Percentiles rank a stretch among this genome's conserved stretches.
Evolutionary conservation across 139 green algal genomes (phyloP).

Genomic region (Chlorella vulgaris): DNA sequence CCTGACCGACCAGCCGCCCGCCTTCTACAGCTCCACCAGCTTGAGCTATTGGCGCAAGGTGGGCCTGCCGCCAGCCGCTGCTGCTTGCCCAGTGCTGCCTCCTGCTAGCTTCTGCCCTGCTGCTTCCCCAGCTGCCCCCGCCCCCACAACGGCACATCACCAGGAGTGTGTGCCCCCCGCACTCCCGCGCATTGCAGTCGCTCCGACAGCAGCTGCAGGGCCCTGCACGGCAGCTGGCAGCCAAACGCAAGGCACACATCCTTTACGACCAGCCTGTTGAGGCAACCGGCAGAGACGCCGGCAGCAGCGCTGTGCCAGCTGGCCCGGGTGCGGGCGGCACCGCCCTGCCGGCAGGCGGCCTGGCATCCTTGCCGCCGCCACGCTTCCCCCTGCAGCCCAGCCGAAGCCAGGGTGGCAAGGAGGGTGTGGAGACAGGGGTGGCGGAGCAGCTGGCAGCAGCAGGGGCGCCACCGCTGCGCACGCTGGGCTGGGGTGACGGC

Average conservation of each 20-base stretch:
- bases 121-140: too few species aligned
- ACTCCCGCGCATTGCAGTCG: too few species aligned
- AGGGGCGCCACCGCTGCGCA: conserved; percentile 2
- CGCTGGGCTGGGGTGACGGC: neutral
- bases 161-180: too few species aligned
- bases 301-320: neutral
- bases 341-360: neutral
- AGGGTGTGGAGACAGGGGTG: conserved; percentile 15
- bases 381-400: conserved; percentile 22
- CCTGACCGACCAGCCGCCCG: conserved; percentile 22
- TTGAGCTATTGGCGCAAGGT: conserved; percentile 17
- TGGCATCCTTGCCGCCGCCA: neutral
- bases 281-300: neutral
- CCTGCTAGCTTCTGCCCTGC: neutral
- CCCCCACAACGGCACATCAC: too few species aligned
- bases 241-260: conserved; percentile 20
- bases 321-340: neutral
- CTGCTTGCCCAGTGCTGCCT: neutral
- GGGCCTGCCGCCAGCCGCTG: neutral
- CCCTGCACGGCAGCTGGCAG: neutral
- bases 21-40: conserved; percentile 2
- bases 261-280: conserved; percentile 10
- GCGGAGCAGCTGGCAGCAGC: conserved; percentile 15
- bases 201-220: conserved; percentile 22
- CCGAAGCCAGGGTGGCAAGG: neutral